phyloP scores from a whole-genome alignment of 106 monocot species.

The Apostasia ramifera region DNA sequence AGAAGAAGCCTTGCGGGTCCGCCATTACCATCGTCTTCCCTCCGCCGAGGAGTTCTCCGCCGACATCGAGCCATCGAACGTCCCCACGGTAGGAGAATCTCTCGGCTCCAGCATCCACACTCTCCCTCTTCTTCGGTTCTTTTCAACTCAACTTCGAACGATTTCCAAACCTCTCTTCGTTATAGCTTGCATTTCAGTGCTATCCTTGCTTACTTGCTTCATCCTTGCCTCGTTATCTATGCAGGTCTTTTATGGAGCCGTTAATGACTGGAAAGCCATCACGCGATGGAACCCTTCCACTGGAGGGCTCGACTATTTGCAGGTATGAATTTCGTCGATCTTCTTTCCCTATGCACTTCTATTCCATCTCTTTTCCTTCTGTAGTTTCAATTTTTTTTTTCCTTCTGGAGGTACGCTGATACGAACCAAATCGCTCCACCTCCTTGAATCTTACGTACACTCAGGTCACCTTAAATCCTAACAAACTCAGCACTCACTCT shows the following conservation, averaged over 20 bases:
- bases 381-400: neutral
- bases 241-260: slow-evolving; percentile 66
- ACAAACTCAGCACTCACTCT: too few relatives aligned
- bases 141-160: neutral
- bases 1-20: slow-evolving; percentile 19
- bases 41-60: slow-evolving; percentile 44
- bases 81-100: slow-evolving; percentile 38
- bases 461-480: too few relatives aligned
- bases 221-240: neutral
- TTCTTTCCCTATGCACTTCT: too few relatives aligned
- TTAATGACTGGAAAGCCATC: slow-evolving; percentile 58
- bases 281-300: slow-evolving; percentile 52
- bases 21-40: slow-evolving; percentile 16
- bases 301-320: slow-evolving; percentile 82
- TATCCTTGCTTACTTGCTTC: neutral
- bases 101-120: neutral
- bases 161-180: neutral
- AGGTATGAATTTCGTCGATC: slow-evolving; percentile 19
- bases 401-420: neutral
- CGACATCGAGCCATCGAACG: slow-evolving; percentile 46
- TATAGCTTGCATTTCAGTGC: neutral
- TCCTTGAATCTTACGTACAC: neutral
- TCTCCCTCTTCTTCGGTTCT: neutral
- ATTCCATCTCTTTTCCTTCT: neutral
- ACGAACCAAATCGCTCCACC: neutral